Conservation (phyloP, 75 land plant species). For the Adiantum capillusveneris region DNA sequence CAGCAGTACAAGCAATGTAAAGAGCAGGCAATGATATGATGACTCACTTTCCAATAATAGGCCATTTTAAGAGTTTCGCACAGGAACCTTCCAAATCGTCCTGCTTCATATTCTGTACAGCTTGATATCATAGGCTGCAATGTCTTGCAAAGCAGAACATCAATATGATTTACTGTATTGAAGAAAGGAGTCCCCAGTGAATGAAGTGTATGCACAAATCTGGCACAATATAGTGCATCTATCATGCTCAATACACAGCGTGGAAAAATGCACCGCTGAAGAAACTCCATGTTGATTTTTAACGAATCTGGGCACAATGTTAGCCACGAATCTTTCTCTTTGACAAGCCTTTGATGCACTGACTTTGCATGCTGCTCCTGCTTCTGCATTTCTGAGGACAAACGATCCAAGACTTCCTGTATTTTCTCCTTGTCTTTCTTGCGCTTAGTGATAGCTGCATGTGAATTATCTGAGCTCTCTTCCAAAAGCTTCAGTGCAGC, state of each 20-base stretch:
- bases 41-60: conserved; percentile 89
- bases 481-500: conserved; percentile 85
- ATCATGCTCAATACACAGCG: conserved; percentile 93
- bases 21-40: too few species aligned
- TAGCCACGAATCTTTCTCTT: conserved; percentile 89
- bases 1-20: too few species aligned
- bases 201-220: conserved; percentile 87
- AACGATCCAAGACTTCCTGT: conserved; percentile 80
- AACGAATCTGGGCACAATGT: conserved; percentile 79
- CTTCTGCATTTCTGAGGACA: conserved; percentile 64
- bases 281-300: conserved; percentile 94
- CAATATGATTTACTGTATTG: conserved; percentile 94
- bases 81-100: conserved; percentile 88
- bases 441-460: conserved; percentile 78
- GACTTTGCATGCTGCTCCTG: conserved; percentile 88
- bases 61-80: conserved; percentile 88
- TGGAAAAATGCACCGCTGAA: conserved; percentile 98
- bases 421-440: conserved; percentile 97
- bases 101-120: conserved; percentile 98
- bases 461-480: conserved; percentile 91
- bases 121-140: conserved; percentile 97
- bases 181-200: conserved; percentile 91
- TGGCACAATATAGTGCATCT: conserved; percentile 97
- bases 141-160: conserved; percentile 86
- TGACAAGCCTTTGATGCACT: conserved; percentile 67